Evolutionary conservation across 805 yeast genomes (phyloP).

Genomic region (Helenozyma baotianmanensis): DNA sequence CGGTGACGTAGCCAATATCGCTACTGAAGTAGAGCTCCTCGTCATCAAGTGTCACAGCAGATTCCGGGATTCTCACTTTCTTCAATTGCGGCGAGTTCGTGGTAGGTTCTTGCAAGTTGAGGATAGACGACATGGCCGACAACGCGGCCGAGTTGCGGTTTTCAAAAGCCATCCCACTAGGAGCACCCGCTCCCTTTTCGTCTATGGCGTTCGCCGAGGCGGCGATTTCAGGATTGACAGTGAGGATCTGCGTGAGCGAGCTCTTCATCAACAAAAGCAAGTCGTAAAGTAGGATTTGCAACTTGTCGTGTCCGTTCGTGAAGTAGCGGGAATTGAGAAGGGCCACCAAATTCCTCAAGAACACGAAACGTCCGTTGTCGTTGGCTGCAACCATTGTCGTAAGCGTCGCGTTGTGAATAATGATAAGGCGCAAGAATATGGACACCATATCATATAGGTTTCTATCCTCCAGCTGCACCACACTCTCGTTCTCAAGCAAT

Average conservation of each 20-base stretch:
- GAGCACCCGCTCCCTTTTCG: background rate
- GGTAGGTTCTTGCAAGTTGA: conserved; percentile 28
- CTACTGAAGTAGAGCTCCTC: conserved; percentile 28
- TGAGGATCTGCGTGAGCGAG: conserved; percentile 20
- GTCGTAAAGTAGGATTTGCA: conserved; percentile 56
- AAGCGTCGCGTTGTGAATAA: conserved; percentile 51
- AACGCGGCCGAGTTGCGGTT: conserved; percentile 1
- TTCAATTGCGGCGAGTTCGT: conserved; percentile 18
- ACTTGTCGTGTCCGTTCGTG: conserved; percentile 33
- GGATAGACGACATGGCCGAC: conserved; percentile 12
- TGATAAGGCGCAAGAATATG: conserved; percentile 49
- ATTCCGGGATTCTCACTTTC: conserved; percentile 6
- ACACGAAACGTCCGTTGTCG: conserved; percentile 40
- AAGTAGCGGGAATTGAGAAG: conserved; percentile 43
- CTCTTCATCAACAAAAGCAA: conserved; percentile 50
- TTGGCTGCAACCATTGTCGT: conserved; percentile 39
- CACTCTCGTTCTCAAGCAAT: conserved; percentile 9
- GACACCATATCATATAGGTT: conserved; percentile 33
- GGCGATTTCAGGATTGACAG: conserved; percentile 6
- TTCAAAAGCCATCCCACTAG: background rate
- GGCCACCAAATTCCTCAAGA: conserved; percentile 44
- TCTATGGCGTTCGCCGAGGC: background rate
- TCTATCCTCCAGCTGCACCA: conserved; percentile 2
- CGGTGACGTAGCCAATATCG: conserved; percentile 30
- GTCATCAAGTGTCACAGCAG: conserved; percentile 21